These are phyloP conservation scores for Phytophthora colocasiae DNA, from an alignment of 352 stramenopile species.

Conservation along the genomic window DNA sequence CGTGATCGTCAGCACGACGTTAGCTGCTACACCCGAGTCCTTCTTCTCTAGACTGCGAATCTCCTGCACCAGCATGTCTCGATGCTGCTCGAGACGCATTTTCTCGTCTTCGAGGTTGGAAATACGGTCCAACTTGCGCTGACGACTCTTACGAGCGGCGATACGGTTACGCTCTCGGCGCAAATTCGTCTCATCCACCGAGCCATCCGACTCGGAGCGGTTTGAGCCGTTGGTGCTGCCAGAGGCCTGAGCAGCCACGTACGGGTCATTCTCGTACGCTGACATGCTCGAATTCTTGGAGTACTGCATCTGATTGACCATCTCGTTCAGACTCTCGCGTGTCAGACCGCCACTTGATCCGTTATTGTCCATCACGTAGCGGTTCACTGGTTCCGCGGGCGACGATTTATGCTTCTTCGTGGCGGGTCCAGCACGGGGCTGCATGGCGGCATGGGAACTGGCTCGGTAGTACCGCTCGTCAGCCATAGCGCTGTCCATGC, in stretches of 20 bases:
- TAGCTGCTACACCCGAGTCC: constrained; percentile 53
- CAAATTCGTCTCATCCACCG: constrained; percentile 81
- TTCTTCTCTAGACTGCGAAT: constrained; percentile 87
- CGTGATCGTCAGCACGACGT: constrained; percentile 70
- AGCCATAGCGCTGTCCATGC: constrained; percentile 38
- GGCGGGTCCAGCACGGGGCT: constrained; percentile 47
- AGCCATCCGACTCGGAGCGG: constrained; percentile 75
- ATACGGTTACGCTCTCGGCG: constrained; percentile 88
- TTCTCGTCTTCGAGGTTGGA: constrained; percentile 90
- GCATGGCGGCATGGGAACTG: constrained; percentile 60
- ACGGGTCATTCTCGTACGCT: constrained; percentile 71
- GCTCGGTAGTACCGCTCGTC: constrained; percentile 67
- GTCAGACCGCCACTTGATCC: constrained; percentile 41
- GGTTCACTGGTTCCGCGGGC: constrained; percentile 65
- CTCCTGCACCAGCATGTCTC: constrained; percentile 87
- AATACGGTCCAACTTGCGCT: constrained; percentile 88
- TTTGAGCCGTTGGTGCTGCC: constrained; percentile 69
- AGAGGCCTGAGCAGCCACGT: constrained; percentile 50
- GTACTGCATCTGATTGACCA: constrained; percentile 62
- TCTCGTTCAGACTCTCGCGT: constrained; percentile 66
- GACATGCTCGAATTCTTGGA: constrained; percentile 44
- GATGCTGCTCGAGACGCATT: constrained; percentile 86
- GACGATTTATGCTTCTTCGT: constrained; percentile 72
- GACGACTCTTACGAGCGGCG: constrained; percentile 80
- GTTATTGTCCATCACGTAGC: constrained; percentile 33